Base-by-base conservation (phyloP, 2,329 filamentous ascomycete genomes). In the Botryosphaeria dothidea region DNA sequence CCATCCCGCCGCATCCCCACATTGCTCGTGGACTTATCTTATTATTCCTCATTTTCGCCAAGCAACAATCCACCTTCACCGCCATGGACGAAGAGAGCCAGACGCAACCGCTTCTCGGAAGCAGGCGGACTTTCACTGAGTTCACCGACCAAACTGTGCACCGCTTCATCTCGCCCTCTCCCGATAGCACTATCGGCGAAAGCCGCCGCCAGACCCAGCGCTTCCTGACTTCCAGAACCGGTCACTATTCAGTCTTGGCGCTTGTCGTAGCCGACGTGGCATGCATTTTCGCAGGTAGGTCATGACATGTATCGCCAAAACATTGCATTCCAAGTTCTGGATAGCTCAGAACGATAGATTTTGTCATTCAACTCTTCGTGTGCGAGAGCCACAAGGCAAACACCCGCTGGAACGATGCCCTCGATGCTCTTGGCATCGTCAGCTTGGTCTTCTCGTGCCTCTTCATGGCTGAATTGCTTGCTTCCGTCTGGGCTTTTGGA, bases 401-500 rank as follows among this genome's bases (percentile, higher is more conserved):
- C 38, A 68, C 70, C 64, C 60, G 60, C 31, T 79, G 77, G 75
- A 70, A 75, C 54, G 70, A 74, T 52, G 77, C 78, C 2, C 71
- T 79, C 25, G 72, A 80, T 9, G 79, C 73, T 0, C 76, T 91
- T 45, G 82, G 82, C 13, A 77, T 81, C 2, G 75, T 84, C 36
- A 84, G 86, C 5, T 74, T 90, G 49, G 78, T 85, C 2, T 87
- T 91, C 71, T 89, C 86, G 64, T 85, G 82, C 68, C 71, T 90
- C 29, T 92, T 92, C 72, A 81, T 91, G 79, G 69, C 83, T 0
- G 90, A 92, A 75, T 75, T 91, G 73, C 63, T 83, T 9, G 76
- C 84, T 2, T 85, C 82, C 31, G 74, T 90, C 2, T 86, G 86
- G 79, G 86, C 86, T 3, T 90, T 88, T 78, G 88, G 88, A 1